Conservation (phyloP, 768 basidiomycete genomes). For the Serendipita vermifera region DNA sequence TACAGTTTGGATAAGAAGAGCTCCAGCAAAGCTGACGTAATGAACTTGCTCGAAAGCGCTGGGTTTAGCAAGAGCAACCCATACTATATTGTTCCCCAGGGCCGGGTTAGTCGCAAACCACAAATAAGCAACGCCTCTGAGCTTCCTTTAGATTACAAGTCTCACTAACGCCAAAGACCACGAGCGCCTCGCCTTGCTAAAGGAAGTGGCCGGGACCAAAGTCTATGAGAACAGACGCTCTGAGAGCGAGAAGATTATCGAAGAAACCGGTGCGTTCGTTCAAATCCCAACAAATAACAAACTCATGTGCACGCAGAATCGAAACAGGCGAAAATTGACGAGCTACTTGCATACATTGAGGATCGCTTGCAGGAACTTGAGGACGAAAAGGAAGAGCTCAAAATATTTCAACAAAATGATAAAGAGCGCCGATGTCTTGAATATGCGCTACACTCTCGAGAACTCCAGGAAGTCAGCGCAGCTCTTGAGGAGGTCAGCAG, state of each 20-base stretch:
- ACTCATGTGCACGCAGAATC: conserved; percentile 34
- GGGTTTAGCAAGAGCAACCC: conserved; percentile 98
- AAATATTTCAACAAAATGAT: conserved; percentile 93
- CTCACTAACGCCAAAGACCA: conserved; percentile 95
- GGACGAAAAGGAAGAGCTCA: conserved; percentile 95
- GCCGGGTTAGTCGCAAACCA: conserved; percentile 49
- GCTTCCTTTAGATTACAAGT: conserved; percentile 61
- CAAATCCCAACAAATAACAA: too few species aligned
- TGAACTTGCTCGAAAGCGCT: conserved; percentile 91
- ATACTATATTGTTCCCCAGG: conserved; percentile 98
- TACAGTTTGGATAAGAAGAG: conserved; percentile 95
- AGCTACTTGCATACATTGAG: conserved; percentile 82
- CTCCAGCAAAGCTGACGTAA: conserved; percentile 90
- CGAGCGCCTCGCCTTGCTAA: conserved; percentile 84
- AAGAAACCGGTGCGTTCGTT: conserved; percentile 48
- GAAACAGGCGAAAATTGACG: conserved; percentile 82
- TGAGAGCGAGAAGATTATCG: conserved; percentile 92
- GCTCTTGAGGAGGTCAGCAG: conserved; percentile 60
- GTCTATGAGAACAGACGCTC: conserved; percentile 90
- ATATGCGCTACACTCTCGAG: conserved; percentile 84
- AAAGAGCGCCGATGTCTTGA: conserved; percentile 89
- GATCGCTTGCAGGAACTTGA: conserved; percentile 82
- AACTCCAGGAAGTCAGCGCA: conserved; percentile 77
- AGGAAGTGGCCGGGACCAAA: conserved; percentile 96
- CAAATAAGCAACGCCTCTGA: neutral